Conservation (phyloP, 140 eudicot genomes). For the Senecio squalidus region DNA sequence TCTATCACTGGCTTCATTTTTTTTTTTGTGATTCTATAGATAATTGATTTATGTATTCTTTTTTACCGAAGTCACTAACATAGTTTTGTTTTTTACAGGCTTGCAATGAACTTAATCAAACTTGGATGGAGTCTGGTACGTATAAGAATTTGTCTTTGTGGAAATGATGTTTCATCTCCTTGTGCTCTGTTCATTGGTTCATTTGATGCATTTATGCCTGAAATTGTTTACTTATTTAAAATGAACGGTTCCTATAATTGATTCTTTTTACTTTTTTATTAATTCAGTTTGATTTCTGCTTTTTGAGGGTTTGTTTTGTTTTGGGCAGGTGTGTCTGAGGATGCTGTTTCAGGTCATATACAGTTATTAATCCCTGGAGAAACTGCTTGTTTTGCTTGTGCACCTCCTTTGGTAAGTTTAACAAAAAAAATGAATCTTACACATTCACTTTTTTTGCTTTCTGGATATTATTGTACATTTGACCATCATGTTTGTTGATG, state of each 20-base stretch:
- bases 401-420: constrained; percentile 86
- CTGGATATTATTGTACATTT: background rate
- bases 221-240: background rate
- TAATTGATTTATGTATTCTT: background rate
- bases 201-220: background rate
- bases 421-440: background rate
- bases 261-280: background rate
- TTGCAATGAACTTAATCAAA: constrained; percentile 91
- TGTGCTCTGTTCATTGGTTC: background rate
- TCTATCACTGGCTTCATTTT: background rate
- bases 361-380: constrained; percentile 93
- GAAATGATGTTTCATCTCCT: too few species aligned
- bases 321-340: constrained; percentile 91
- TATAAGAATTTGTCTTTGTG: background rate
- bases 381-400: constrained; percentile 99
- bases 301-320: constrained; percentile 8
- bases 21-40: background rate
- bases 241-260: background rate
- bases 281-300: background rate
- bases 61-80: constrained; percentile 12
- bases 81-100: constrained; percentile 50
- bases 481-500: background rate
- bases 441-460: background rate
- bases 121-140: constrained; percentile 99
- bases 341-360: constrained; percentile 99